phyloP scores from a whole-genome alignment of 2,329 filamentous ascomycete species.

The Xylariales sp. region DNA sequence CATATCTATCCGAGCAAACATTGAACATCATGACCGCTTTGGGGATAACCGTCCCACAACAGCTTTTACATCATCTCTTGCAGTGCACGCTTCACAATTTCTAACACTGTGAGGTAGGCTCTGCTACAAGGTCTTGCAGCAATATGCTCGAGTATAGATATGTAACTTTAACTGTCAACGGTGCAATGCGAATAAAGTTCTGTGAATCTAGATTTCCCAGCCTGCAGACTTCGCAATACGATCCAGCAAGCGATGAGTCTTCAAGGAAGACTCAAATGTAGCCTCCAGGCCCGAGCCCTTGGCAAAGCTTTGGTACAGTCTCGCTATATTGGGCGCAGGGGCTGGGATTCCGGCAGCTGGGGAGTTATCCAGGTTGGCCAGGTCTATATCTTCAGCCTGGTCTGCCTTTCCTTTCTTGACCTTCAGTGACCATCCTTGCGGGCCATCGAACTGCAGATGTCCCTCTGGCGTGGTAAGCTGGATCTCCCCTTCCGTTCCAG shows the following conservation, averaged over 20 bases:
- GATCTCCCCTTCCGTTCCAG: constrained; percentile 30
- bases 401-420: constrained; percentile 12
- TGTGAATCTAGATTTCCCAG: constrained; percentile 9
- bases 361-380: constrained; percentile 2
- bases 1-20: too few relatives aligned
- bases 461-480: constrained; percentile 15
- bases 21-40: too few relatives aligned
- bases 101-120: too few relatives aligned
- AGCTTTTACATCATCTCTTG: too few relatives aligned
- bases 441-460: constrained; percentile 14
- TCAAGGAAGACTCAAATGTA: constrained; percentile 17
- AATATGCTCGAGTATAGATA: too few relatives aligned
- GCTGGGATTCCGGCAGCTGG: constrained; percentile 8
- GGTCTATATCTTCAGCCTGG: constrained; percentile 9
- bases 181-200: too few relatives aligned
- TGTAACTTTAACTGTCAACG: too few relatives aligned
- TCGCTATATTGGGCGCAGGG: constrained; percentile 13
- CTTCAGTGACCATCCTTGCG: constrained; percentile 9
- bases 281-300: constrained; percentile 11
- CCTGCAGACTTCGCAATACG: constrained; percentile 20
- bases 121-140: too few relatives aligned
- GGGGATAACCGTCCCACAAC: too few relatives aligned
- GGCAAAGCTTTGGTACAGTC: constrained; percentile 17
- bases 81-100: too few relatives aligned
- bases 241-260: constrained; percentile 15